Evolutionary conservation across 192 early-diverging fungal genomes (phyloP), one percentile per base, ranked within the genome.

Genomic region (Backusella australiensis): DNA sequence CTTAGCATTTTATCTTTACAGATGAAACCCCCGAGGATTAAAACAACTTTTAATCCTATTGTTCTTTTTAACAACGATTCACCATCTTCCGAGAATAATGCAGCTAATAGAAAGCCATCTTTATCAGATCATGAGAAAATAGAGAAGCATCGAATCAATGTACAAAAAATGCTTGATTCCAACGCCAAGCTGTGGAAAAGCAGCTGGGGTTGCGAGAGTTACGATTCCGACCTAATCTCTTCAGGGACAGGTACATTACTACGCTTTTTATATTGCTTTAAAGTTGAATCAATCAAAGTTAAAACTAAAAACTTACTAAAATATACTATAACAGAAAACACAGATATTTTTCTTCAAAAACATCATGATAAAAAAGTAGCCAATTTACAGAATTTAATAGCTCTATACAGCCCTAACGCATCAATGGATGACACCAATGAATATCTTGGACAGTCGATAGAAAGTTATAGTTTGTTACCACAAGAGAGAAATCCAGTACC

Each of bases 151-250:
- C 53, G 59, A 34, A 32, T 66, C 19, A 77, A 66, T 12, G 71
- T 70, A 23, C 49, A 19, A 11, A 59, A 72, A 42, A 77, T 77
- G 76, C 53, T 77, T n/a, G 44, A 72, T 34, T 4, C 29, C 7
- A 77, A 77, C 42, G 70, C 76, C 5, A 49, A 77, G 38, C 53
- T 72, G 15, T 77, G 76, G 76, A 34, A 69, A 41, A 69, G 3
- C 9, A 63, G 23, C 26, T 63, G 56, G 56, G 12, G 56, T 11
- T 63, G 41, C 23, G 68, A 69, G 12, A 9, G 36, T 21, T 36
- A 38, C 7, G 9, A 63, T 29, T 63, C 56, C 26, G 56, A 69
- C 4, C 11, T 23, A 63, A 63, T 63, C 7, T 29, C 23, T 63
- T 63, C 56, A 63, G 56, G 56, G 12, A 63, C 56, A 69, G 67